Evolutionary conservation across 2,329 filamentous ascomycete genomes (phyloP), one percentile per base, ranked within the genome.

Genomic region (Achaetomium macrosporum): DNA sequence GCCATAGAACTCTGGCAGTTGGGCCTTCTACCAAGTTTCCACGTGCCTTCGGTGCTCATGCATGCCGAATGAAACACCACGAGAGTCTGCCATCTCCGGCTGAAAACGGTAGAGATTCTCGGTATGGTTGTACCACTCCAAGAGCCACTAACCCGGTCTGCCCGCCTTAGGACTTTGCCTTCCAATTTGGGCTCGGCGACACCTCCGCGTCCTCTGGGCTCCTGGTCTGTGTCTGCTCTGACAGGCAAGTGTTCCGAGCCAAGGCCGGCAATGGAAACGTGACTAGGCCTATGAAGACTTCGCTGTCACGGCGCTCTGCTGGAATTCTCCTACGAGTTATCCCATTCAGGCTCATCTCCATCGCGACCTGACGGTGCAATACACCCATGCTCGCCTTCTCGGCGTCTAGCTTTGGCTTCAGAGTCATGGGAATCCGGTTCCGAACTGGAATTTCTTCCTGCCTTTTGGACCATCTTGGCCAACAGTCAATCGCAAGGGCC

Each of bases 21-120:
- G 42, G 42, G 44, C 36, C 47, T 50, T 54, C 51, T 20, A 49
- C 41, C 40, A 53, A 44, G 45, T 42, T 50, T 50, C 52, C 42
- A 54, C 16, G 43, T 16, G 37, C 6, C 20, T 43, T 47, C 42
- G 47, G 39, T 47, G 40, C 42, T 5, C 40, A 5, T 49, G 42
- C 51, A 48, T 48, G 50, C 44, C 44, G 40, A 43, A 40, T 49
- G 45, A 13, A 1, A 43, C 31, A 25, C 15, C 25, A 17, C 25
- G 29, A 6, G 11, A 33, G 10, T 9, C 19, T 15, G 6, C 25
- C 25, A 8, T 17, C 3, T 20, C n/a, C 12, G 12, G 20, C 42
- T 13, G 15, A 15, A 42, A 47, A 36, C 5, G 43, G 43, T 13
- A 52, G 39, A n/a, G 39, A 53, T 48, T 25, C 31, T 30, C 40